A percentile compares a stretch with the other conserved stretches of the same genome.
phyloP scores from a whole-genome alignment of 176 grass and related monocot genomes.

The Oryza glaberrima region DNA sequence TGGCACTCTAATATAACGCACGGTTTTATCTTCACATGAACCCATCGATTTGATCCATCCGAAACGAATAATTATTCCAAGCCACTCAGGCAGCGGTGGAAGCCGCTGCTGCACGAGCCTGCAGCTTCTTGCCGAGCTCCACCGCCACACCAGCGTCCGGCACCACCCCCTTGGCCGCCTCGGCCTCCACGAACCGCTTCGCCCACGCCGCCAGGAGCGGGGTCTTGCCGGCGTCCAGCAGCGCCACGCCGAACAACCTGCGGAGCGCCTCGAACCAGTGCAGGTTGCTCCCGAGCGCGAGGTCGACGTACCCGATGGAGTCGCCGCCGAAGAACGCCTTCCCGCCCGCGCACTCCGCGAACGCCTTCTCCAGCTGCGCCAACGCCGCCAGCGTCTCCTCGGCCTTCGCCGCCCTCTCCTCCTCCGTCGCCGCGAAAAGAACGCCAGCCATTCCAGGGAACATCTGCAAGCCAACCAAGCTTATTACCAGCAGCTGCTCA shows the following conservation, averaged over 20 bases:
- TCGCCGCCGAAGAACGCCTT: conserved; percentile 41
- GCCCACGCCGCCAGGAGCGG: conserved; percentile 9
- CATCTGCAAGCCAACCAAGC: background rate
- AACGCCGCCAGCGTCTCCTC: background rate
- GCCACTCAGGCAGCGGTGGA: background rate
- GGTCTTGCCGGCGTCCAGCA: background rate
- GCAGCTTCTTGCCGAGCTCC: background rate
- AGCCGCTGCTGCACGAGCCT: background rate
- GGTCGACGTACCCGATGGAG: conserved; percentile 29
- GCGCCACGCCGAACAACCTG: background rate
- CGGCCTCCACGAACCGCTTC: background rate
- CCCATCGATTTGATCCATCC: no score
- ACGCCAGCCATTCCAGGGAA: background rate
- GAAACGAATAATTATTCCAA: no score
- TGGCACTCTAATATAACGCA: no score
- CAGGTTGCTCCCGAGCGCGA: background rate
- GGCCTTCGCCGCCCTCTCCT: conserved; percentile 16
- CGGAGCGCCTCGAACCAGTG: conserved; percentile 2
- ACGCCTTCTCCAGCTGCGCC: conserved; percentile 28
- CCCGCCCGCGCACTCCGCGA: conserved; percentile 30
- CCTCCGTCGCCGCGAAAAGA: conserved; percentile 23
- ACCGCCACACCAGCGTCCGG: background rate
- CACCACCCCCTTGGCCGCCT: background rate
- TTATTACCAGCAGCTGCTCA: background rate
- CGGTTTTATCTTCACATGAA: no score